phyloP scores from a whole-genome alignment of 2,329 filamentous ascomycete species.

The Colletotrichum neosansevieriae region DNA sequence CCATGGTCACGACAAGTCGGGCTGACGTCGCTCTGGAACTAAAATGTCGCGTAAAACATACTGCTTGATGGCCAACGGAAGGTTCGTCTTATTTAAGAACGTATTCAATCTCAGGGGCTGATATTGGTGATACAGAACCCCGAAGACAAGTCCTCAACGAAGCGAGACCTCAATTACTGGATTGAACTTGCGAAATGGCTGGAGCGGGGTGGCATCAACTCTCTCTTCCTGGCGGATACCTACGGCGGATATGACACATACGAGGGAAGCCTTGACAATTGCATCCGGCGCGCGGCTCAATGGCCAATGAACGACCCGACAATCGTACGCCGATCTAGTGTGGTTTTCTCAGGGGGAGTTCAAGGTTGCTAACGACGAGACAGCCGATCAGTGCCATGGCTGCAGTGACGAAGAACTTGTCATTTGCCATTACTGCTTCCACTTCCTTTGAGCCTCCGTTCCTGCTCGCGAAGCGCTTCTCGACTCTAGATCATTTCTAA shows the following conservation, averaged over 20 bases:
- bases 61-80: slow-evolving; percentile 74
- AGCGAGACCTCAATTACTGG: slow-evolving; percentile 72
- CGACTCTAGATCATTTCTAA: slow-evolving; percentile 74
- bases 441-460: slow-evolving; percentile 74
- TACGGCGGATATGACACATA: slow-evolving; percentile 75
- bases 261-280: slow-evolving; percentile 68
- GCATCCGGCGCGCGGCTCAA: slow-evolving; percentile 71
- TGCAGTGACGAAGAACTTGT: slow-evolving; percentile 72
- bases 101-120: not conserved
- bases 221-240: slow-evolving; percentile 74
- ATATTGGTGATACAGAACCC: slow-evolving; percentile 61
- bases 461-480: slow-evolving; percentile 71
- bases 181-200: slow-evolving; percentile 72
- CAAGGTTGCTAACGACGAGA: not conserved
- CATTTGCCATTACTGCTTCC: slow-evolving; percentile 72
- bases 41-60: not conserved
- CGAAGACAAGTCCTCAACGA: slow-evolving; percentile 69
- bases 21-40: not conserved
- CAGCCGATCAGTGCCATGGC: slow-evolving; percentile 75
- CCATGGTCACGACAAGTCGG: not conserved
- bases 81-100: slow-evolving; percentile 48
- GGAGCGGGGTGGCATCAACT: slow-evolving; percentile 72
- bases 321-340: slow-evolving; percentile 59
- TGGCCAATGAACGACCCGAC: slow-evolving; percentile 75
- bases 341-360: not conserved